Percentiles rank a stretch among this genome's conserved stretches.
Evolutionary conservation across 805 yeast genomes (phyloP).

Genomic region (Candida qinlingensis): DNA sequence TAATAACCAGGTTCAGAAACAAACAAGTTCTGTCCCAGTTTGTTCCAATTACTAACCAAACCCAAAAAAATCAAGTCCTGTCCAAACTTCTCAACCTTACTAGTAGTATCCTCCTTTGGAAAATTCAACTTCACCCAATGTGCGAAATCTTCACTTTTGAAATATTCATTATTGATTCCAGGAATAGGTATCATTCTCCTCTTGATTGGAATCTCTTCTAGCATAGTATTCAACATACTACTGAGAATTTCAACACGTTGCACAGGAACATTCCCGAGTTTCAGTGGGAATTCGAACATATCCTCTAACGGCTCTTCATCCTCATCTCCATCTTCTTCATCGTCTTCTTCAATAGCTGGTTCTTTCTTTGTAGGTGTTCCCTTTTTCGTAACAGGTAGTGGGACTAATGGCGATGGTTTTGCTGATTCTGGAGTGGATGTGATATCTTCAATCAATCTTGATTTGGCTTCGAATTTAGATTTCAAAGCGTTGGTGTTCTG

Average conservation of each 20-base stretch:
- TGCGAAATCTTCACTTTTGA: conserved; percentile 24
- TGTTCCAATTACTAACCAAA: conserved; percentile 25
- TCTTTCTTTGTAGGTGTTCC: neutral
- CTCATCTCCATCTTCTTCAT: conserved; percentile 7
- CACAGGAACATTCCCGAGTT: conserved; percentile 15
- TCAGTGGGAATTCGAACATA: conserved; percentile 20
- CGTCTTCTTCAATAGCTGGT: neutral
- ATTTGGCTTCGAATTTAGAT: conserved; percentile 12
- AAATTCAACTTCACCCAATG: conserved; percentile 20
- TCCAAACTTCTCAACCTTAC: conserved; percentile 29
- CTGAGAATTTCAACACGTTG: conserved; percentile 13
- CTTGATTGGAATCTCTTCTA: conserved; percentile 16
- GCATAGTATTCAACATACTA: conserved; percentile 8
- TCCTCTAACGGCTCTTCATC: conserved; percentile 13
- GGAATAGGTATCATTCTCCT: conserved; percentile 27
- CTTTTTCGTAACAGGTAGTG: neutral
- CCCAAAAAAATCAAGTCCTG: conserved; percentile 24
- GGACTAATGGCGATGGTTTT: neutral
- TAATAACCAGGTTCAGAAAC: conserved; percentile 21
- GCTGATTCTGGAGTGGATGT: neutral
- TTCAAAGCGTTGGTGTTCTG: conserved; percentile 8
- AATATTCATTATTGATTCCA: conserved; percentile 26
- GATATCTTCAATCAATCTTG: conserved; percentile 14
- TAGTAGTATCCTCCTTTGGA: conserved; percentile 24
- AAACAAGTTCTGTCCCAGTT: conserved; percentile 11